Percentiles rank a stretch among this genome's conserved stretches.
phyloP scores from a whole-genome alignment of 202 grass and related monocot genomes.

The Dendrocalamus latiflorus region DNA sequence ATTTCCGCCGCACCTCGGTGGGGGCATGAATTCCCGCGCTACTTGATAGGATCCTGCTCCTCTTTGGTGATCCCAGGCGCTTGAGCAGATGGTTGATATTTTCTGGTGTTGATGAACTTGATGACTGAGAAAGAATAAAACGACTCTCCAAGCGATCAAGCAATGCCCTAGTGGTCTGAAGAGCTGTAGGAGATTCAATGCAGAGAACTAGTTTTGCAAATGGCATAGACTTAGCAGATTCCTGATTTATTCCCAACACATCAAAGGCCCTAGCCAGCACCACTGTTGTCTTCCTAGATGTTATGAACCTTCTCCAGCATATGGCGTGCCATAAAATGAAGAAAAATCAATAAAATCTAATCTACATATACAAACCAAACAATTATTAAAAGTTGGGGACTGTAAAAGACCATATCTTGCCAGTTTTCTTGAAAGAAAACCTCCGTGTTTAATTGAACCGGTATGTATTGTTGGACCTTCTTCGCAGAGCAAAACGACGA shows the following conservation, averaged over 20 bases:
- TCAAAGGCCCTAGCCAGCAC: conserved; percentile 63
- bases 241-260: conserved; percentile 46
- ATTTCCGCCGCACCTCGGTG: too few species aligned
- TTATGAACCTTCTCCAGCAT: conserved; percentile 81
- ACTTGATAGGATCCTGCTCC: conserved; percentile 15
- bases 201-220: conserved; percentile 72
- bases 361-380: conserved; percentile 5
- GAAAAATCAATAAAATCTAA: conserved; percentile 5
- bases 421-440: conserved; percentile 83
- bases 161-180: conserved; percentile 64
- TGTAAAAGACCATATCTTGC: conserved; percentile 45
- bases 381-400: not conserved
- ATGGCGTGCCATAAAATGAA: conserved; percentile 24
- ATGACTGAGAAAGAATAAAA: conserved; percentile 52
- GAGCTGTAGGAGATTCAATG: conserved; percentile 67
- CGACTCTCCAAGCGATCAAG: conserved; percentile 75
- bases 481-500: too few species aligned
- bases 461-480: too few species aligned
- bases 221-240: conserved; percentile 59
- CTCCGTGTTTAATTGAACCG: conserved; percentile 47
- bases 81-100: conserved; percentile 82
- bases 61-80: conserved; percentile 64
- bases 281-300: conserved; percentile 68
- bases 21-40: conserved; percentile 17
- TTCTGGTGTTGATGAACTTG: conserved; percentile 46